phyloP scores from a whole-genome alignment of 129 eudicot species.

The Artemisia annua region DNA sequence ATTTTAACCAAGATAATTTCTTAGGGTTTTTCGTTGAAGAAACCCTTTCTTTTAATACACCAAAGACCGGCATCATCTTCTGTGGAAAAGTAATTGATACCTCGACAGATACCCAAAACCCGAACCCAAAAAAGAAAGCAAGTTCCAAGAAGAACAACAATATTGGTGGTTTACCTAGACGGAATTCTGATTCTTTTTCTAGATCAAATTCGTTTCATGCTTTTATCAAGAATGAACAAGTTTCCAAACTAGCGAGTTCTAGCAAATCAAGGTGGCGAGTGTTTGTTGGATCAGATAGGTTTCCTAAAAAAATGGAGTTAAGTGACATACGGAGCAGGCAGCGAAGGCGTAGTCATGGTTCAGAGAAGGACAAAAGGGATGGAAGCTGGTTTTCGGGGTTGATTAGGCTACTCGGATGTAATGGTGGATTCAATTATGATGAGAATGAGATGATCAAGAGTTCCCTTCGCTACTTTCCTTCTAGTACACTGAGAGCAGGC shows the following conservation, averaged over 20 bases:
- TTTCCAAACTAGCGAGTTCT: too few species aligned
- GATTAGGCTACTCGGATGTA: conserved; percentile 14
- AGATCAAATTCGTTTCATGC: too few species aligned
- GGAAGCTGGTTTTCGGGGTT: not conserved
- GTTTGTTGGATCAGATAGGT: conserved; percentile 15
- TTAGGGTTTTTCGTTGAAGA: conserved; percentile 18
- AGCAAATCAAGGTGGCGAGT: too few species aligned
- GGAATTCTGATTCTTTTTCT: not conserved
- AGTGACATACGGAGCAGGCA: conserved; percentile 50
- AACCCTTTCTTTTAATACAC: not conserved
- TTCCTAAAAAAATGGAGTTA: conserved; percentile 30
- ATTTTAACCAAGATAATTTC: not conserved
- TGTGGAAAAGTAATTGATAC: conserved; percentile 23
- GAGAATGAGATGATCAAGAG: too few species aligned
- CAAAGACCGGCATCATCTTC: conserved; percentile 1
- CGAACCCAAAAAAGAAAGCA: conserved; percentile 1
- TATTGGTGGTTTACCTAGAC: not conserved
- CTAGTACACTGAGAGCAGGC: too few species aligned
- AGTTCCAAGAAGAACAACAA: not conserved
- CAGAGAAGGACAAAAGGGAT: conserved; percentile 12
- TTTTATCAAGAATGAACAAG: not conserved
- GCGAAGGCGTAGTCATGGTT: not conserved
- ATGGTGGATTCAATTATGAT: conserved; percentile 8
- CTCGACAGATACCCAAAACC: not conserved
- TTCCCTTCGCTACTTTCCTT: too few species aligned